These are phyloP conservation scores for Corchorus capsularis DNA, from an alignment of 345 rosid genomes.

Conservation along the genomic window DNA sequence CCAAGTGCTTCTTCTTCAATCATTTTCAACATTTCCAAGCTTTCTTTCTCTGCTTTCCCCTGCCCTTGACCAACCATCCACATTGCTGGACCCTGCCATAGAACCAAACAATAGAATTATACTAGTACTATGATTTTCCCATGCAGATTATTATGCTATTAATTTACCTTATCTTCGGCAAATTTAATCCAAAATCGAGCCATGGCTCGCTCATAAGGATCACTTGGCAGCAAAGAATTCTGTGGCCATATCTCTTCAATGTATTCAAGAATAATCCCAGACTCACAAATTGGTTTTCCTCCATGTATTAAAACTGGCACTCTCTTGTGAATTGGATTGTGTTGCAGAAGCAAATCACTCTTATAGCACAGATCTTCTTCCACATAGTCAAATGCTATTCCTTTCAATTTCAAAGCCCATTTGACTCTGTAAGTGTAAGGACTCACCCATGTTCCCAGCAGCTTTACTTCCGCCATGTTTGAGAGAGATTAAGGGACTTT, in stretches of 20 bases:
- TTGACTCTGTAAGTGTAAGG: slow-evolving; percentile 30
- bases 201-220: slow-evolving; percentile 32
- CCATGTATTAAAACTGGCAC: slow-evolving; percentile 44
- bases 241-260: slow-evolving; percentile 41
- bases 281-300: slow-evolving; percentile 33
- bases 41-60: slow-evolving; percentile 2
- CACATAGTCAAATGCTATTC: slow-evolving; percentile 25
- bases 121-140: background rate
- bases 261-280: slow-evolving; percentile 35
- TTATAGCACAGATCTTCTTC: slow-evolving; percentile 37
- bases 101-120: background rate
- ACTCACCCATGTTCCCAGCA: slow-evolving; percentile 34
- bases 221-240: slow-evolving; percentile 26
- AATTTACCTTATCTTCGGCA: slow-evolving; percentile 33
- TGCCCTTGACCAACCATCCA: slow-evolving; percentile 25
- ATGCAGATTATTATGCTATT: background rate
- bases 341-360: slow-evolving; percentile 28
- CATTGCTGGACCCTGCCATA: slow-evolving; percentile 12
- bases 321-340: slow-evolving; percentile 32
- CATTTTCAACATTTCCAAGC: slow-evolving; percentile 10
- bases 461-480: slow-evolving; percentile 32
- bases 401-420: slow-evolving; percentile 39
- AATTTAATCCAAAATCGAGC: slow-evolving; percentile 35
- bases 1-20: slow-evolving; percentile 24
- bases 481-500: background rate